Evolutionary conservation across 345 rosid species (phyloP).

Genomic region (Salix exigua): DNA sequence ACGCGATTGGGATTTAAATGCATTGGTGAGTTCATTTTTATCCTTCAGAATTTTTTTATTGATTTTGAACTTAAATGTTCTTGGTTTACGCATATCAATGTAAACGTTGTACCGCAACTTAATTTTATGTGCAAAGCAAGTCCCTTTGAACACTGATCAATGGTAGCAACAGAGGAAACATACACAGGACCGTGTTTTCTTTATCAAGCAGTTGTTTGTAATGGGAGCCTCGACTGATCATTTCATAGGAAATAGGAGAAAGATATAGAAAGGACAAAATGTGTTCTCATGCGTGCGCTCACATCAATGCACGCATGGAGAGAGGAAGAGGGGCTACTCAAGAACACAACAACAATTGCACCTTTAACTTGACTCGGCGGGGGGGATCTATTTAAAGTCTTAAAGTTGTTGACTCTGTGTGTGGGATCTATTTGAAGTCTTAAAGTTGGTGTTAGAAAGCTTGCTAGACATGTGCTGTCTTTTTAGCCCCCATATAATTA

Average conservation of each 20-base stretch:
- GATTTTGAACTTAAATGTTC: not conserved
- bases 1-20: slow-evolving; percentile 67
- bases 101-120: too few relatives aligned
- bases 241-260: too few relatives aligned
- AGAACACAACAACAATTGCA: not conserved
- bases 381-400: not conserved
- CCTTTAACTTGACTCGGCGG: not conserved
- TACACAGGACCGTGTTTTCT: not conserved
- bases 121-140: not conserved
- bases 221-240: not conserved
- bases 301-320: slow-evolving; percentile 11
- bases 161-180: not conserved
- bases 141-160: not conserved
- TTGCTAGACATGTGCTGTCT: not conserved
- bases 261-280: too few relatives aligned
- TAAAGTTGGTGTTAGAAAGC: not conserved
- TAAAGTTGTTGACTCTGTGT: not conserved
- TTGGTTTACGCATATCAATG: not conserved
- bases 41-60: not conserved
- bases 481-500: not conserved
- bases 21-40: slow-evolving; percentile 11
- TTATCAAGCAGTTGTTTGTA: not conserved
- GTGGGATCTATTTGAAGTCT: not conserved
- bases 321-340: not conserved
- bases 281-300: not conserved